A percentile compares a stretch with the other conserved stretches of the same genome.
Evolutionary conservation across 169 alveolate genomes (phyloP).

Genomic region (Besnoitia besnoiti): DNA sequence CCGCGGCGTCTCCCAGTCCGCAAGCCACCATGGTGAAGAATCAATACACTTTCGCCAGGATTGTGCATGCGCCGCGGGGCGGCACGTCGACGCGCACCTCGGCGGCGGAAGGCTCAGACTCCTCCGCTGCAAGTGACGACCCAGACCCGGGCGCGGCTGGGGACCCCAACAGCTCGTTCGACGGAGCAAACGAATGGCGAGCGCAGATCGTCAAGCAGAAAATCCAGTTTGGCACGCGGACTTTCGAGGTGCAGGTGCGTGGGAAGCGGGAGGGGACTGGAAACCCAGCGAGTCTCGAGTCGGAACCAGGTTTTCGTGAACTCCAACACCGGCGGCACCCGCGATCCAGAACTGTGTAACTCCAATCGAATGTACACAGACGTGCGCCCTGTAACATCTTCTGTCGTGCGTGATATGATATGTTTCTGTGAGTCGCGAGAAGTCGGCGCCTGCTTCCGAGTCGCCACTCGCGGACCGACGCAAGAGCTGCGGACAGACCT

Average conservation of each 20-base stretch:
- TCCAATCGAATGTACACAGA: too few relatives aligned
- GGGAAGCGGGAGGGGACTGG: not conserved
- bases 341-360: too few relatives aligned
- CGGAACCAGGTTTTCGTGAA: too few relatives aligned
- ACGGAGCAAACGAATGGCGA: not conserved
- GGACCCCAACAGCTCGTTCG: not conserved
- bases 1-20: not conserved
- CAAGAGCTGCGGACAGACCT: too few relatives aligned
- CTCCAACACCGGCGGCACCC: too few relatives aligned
- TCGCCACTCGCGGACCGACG: too few relatives aligned
- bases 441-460: too few relatives aligned
- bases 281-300: too few relatives aligned
- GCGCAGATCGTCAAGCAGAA: conserved; percentile 62
- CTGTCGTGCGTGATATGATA: too few relatives aligned
- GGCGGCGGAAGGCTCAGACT: not conserved
- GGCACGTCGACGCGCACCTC: not conserved
- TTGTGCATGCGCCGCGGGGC: not conserved
- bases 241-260: conserved; percentile 65
- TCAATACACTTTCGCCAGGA: conserved; percentile 11
- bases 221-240: conserved; percentile 51
- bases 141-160: not conserved
- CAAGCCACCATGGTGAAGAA: not conserved
- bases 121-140: not conserved
- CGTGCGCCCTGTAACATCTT: too few relatives aligned
- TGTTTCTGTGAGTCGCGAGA: too few relatives aligned